phyloP scores from a whole-genome alignment of 768 basidiomycete genomes.

The Clathrus columnatus region DNA sequence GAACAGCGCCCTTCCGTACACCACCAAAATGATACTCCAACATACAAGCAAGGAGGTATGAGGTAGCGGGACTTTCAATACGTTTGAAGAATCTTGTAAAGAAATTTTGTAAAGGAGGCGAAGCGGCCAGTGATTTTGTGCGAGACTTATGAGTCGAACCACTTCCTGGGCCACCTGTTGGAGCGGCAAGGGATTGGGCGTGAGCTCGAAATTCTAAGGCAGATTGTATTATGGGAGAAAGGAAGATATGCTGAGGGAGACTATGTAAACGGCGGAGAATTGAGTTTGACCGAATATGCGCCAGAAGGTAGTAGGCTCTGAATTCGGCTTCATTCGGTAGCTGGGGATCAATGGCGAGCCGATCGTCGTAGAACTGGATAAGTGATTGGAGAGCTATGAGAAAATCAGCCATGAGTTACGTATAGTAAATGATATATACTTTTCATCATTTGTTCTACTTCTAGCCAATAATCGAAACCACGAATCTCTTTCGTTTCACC shows the following conservation, averaged over 20 bases:
- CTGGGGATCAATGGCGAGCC: conserved; percentile 30
- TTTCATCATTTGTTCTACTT: conserved; percentile 87
- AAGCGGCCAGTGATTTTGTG: conserved; percentile 23
- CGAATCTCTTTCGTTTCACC: conserved; percentile 38
- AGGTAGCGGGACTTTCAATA: conserved; percentile 59
- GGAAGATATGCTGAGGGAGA: conserved; percentile 54
- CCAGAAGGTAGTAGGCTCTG: conserved; percentile 88
- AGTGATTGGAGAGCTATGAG: conserved; percentile 75
- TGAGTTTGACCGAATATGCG: conserved; percentile 79
- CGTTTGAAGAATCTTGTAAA: conserved; percentile 51
- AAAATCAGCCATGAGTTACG: background rate
- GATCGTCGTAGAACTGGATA: conserved; percentile 88
- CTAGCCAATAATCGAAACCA: conserved; percentile 57
- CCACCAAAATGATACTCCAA: conserved; percentile 77
- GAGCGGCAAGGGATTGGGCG: conserved; percentile 44
- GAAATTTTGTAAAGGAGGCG: conserved; percentile 61
- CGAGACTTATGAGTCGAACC: conserved; percentile 19
- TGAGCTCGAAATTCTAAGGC: conserved; percentile 73
- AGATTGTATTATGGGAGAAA: conserved; percentile 70
- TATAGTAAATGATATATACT: conserved; percentile 41
- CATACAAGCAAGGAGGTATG: conserved; percentile 84
- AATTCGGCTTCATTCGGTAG: conserved; percentile 90
- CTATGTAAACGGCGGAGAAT: conserved; percentile 51
- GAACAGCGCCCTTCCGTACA: conserved; percentile 19
- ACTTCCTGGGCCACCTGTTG: background rate